These are phyloP conservation scores for Wickerhamiella qilinensis DNA, from an alignment of 805 yeast genomes.

Conservation along the genomic window DNA sequence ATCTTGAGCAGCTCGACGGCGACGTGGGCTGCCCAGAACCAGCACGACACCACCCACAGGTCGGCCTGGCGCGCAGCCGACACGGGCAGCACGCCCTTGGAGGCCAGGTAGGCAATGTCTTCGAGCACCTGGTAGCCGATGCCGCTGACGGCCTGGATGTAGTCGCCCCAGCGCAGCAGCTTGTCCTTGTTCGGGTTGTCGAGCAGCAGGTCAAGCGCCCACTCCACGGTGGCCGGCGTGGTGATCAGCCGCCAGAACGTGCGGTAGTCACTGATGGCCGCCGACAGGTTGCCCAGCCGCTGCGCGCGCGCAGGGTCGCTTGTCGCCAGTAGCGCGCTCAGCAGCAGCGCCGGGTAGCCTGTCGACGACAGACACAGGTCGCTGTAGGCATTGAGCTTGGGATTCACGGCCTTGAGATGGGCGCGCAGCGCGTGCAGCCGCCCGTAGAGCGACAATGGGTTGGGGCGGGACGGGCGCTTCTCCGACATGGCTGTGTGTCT, in stretches of 20 bases:
- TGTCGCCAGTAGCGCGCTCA: conserved; percentile 9
- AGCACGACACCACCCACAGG: conserved; percentile 24
- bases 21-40: conserved; percentile 26
- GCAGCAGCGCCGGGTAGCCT: conserved; percentile 17
- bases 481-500: neutral
- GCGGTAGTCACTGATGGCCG: conserved; percentile 16
- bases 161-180: conserved; percentile 18
- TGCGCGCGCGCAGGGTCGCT: conserved; percentile 1
- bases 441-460: conserved; percentile 7
- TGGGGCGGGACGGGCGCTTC: neutral
- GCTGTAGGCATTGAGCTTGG: conserved; percentile 7
- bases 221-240: conserved; percentile 21
- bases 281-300: conserved; percentile 6
- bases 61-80: conserved; percentile 15
- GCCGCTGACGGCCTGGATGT: conserved; percentile 23
- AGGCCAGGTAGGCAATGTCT: conserved; percentile 25
- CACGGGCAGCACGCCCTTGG: conserved; percentile 22
- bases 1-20: conserved; percentile 20
- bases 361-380: conserved; percentile 17
- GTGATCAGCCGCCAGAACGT: conserved; percentile 25
- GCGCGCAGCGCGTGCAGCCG: conserved; percentile 7
- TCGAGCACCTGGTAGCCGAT: conserved; percentile 26
- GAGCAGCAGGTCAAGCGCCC: conserved; percentile 21
- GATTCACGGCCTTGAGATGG: conserved; percentile 4
- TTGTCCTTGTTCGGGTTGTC: conserved; percentile 19